phyloP scores from a whole-genome alignment of 169 alveolate genomes.

The Plasmodium malariae region DNA sequence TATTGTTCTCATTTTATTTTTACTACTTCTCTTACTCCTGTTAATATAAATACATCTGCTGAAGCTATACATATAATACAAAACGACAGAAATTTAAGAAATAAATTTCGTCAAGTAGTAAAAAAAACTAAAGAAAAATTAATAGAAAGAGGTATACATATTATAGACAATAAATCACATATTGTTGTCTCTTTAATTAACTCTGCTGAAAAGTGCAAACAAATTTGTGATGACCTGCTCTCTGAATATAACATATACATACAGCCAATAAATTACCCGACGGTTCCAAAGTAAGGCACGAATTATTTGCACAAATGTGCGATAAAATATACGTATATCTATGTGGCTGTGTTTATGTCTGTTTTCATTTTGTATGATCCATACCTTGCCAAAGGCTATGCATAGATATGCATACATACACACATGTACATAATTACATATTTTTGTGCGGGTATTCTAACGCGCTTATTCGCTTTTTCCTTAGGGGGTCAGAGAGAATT shows the following conservation, averaged over 20 bases:
- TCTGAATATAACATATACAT: constrained; percentile 86
- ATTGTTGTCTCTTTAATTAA: constrained; percentile 90
- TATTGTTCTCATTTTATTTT: constrained; percentile 90
- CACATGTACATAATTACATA: neutral
- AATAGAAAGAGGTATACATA: constrained; percentile 81
- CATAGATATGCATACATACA: neutral
- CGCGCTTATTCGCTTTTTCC: constrained; percentile 1
- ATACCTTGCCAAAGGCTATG: no score
- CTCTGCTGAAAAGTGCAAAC: constrained; percentile 86
- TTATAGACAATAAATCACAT: constrained; percentile 85
- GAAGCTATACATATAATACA: constrained; percentile 84
- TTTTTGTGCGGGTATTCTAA: neutral
- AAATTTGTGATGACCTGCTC: constrained; percentile 85
- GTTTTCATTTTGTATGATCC: no score
- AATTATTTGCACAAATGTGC: neutral
- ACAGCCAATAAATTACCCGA: constrained; percentile 93
- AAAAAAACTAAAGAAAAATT: constrained; percentile 81
- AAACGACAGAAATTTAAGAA: constrained; percentile 58
- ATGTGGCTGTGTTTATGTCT: no score
- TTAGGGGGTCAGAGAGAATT: constrained; percentile 87
- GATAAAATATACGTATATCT: no score
- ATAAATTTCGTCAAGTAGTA: constrained; percentile 82
- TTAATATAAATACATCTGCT: constrained; percentile 86
- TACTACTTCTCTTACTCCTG: constrained; percentile 92
- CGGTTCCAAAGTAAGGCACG: constrained; percentile 86